Evolutionary conservation across 78 protist genomes (phyloP).

Genomic region (Anaeramoeba flamelloides): DNA sequence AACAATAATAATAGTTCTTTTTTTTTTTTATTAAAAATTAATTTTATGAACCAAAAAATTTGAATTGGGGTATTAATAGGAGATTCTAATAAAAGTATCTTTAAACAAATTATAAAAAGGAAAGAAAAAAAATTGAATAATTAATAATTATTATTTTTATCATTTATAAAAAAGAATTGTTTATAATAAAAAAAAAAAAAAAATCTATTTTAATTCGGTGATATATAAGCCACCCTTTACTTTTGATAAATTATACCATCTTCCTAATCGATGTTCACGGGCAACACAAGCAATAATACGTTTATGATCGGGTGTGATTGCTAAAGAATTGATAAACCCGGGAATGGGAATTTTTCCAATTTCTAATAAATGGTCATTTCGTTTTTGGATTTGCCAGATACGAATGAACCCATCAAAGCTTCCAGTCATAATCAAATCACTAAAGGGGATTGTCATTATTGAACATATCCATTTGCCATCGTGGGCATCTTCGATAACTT

Average conservation of each 20-base stretch:
- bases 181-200: neutral
- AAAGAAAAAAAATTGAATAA: no score
- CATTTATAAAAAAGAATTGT: no score
- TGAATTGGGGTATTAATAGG: no score
- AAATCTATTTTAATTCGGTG: neutral
- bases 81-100: no score
- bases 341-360: no score
- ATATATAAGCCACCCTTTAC: neutral
- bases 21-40: no score
- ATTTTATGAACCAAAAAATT: no score
- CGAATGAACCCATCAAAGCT: slow-evolving; percentile 37
- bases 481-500: neutral
- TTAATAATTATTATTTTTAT: no score
- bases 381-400: neutral
- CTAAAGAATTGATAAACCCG: slow-evolving; percentile 49
- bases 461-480: slow-evolving; percentile 27
- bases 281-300: slow-evolving; percentile 34
- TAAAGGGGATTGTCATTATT: slow-evolving; percentile 6
- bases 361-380: neutral
- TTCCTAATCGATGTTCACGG: slow-evolving; percentile 53
- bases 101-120: no score
- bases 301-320: slow-evolving; percentile 24
- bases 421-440: slow-evolving; percentile 32
- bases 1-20: no score
- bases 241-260: slow-evolving; percentile 33